Base-by-base conservation (phyloP, 441 rosid species). In the Gossypium gossypioides region DNA sequence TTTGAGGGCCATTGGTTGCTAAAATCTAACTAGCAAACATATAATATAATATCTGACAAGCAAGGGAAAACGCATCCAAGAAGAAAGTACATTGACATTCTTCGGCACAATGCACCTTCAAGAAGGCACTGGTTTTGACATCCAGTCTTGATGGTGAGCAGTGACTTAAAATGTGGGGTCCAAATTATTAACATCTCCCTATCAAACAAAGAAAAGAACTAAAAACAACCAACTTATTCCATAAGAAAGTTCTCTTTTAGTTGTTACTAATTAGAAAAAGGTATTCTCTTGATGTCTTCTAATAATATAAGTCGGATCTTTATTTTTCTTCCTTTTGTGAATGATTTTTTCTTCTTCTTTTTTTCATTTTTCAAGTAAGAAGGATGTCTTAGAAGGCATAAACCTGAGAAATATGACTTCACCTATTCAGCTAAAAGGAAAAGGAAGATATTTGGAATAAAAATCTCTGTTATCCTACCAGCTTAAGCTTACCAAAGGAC, bases 371-470 rank as follows among this genome's bases (percentile, higher is more conserved):
- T 62, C 50, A 37, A 8, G 51, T 37, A 62, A 62, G 67, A 16
- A 37, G 16, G 16, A 44, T 15, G 32, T 0, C 40, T 61, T 61
- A 16, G 6, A 61, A 61, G 24, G 48, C 6, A 24, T n/a, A 66
- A 46, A 66, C 19, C 12, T 46, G 56, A 46, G 70, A 13, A 37
- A 46, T 46, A n/a, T 46, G 12, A 65, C 19, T 44, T 63, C 18
- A 29, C 5, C 54, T 52, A 81, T 67, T 76, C 57, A 81, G 76
- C 44, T 15, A 10, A 40, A 48, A 68, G 48, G n/a, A 10, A 51
- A 34, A 37, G 72, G 19, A 10, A 19, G 12, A 54, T 42, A 22
- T 21, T 10, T 21, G 69, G 37, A 24, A 13, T 64, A 22, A 58
- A 58, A 34, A 71, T 40, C 6, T n/a, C 7, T 62, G 50, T 2